Base-by-base conservation (phyloP, 2,329 filamentous ascomycete genomes). In the Bimuria novae-zelandiae region DNA sequence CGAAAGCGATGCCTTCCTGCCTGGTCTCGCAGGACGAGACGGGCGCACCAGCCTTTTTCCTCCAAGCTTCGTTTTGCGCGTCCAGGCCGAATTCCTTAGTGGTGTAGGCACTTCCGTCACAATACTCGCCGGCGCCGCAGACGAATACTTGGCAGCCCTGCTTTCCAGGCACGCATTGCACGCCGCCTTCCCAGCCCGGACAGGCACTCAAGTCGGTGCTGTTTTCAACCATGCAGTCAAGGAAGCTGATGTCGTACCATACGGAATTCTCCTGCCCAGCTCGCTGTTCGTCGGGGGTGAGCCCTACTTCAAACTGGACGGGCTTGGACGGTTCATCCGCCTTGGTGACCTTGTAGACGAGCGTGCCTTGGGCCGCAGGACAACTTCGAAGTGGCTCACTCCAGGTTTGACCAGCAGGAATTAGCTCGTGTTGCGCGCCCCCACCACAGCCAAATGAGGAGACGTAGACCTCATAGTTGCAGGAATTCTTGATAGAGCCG, bases 401-500 rank as follows among this genome's bases (percentile, higher is more conserved):
- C 27, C 44, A 56, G 12, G 45, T 52, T 16, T 27, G 16, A 3
- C 54, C 54, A 10, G 54, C 36, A 19, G 33, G n/a, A 25, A 56
- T 52, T 10, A 46, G 6, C 17, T 43, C n/a, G 22, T 40, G 35
- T 11, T 41, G 3, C n/a, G 30, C 43, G 27, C 23, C 19, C 3
- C 30, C 14, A 3, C 39, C 33, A 27, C 49, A 52, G 30, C 61
- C 61, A 1, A 56, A 46, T 0, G 62, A 66, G 3, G 42, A 51
- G 2, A 65, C 27, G n/a, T 56, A 64, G 25, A 66, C 44, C 0
- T 56, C 44, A 7, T 63, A 62, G 4, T 45, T 36, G 41, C 63
- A 65, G 0, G 62, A 66, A 42, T 65, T 66, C 17, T 54, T 45
- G 19, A 66, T 50, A 3, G 50, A 51, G 8, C 56, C 60, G 8